Conservation (phyloP, 2,329 filamentous ascomycete genomes). For the Zymoseptoria passerinii region DNA sequence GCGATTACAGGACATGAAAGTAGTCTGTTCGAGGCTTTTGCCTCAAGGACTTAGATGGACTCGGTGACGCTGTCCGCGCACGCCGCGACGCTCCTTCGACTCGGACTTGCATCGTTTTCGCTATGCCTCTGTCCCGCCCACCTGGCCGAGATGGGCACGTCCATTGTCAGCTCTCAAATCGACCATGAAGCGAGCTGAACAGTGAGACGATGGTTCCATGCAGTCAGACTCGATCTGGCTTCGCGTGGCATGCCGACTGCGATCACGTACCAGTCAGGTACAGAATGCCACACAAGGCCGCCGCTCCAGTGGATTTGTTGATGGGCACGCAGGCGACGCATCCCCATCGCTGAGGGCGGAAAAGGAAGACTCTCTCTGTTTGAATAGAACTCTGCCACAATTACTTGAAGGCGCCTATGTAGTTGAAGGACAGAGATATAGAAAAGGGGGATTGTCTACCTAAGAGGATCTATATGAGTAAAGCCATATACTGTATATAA, state of each 20-base stretch:
- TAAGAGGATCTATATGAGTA: neutral
- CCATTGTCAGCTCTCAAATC: neutral
- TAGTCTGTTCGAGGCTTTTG: neutral
- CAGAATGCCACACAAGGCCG: neutral
- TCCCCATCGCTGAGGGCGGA: neutral
- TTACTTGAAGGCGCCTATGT: no score
- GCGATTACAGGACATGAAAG: conserved; percentile 2
- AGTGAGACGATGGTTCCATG: neutral
- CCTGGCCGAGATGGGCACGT: neutral
- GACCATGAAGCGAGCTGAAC: neutral
- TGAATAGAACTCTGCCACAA: no score
- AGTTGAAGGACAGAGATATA: no score
- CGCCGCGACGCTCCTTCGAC: neutral
- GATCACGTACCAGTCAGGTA: neutral
- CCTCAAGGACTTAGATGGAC: neutral
- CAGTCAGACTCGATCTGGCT: neutral
- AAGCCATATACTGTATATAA: neutral
- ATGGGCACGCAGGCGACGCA: no score
- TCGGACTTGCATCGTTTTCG: neutral
- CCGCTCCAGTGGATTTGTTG: no score
- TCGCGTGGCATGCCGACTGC: neutral
- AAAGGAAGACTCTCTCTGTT: no score
- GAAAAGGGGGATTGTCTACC: neutral
- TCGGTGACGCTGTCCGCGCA: neutral
- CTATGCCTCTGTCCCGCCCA: neutral